Evolutionary conservation across 345 rosid genomes (phyloP).

Genomic region (Ceriops decandra): DNA sequence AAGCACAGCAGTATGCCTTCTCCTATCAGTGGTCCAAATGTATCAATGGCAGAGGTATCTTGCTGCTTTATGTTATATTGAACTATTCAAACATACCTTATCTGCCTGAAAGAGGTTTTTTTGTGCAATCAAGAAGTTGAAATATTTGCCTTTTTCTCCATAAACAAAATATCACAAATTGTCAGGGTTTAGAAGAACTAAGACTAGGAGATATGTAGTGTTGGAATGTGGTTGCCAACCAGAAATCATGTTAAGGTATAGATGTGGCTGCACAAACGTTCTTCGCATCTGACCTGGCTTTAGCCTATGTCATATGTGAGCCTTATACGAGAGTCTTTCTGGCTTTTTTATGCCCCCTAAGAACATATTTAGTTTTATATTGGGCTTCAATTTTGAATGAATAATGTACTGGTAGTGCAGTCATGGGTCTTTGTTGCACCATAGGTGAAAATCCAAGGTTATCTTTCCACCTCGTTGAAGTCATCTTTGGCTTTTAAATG

Average conservation of each 20-base stretch:
- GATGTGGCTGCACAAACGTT: neutral
- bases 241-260: neutral
- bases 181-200: too few species aligned
- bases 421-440: neutral
- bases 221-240: too few species aligned
- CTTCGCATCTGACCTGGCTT: neutral
- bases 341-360: neutral
- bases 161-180: neutral
- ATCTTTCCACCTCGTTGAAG: neutral
- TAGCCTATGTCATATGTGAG: neutral
- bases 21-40: constrained; percentile 60
- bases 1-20: constrained; percentile 62
- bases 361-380: too few species aligned
- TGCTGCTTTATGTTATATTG: neutral
- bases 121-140: neutral
- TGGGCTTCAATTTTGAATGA: neutral
- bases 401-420: neutral
- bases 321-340: neutral
- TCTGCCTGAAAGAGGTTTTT: neutral
- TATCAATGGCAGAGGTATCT: constrained; percentile 77
- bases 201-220: too few species aligned
- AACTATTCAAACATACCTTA: neutral
- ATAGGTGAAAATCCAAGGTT: neutral
- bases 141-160: neutral
- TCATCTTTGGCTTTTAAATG: neutral